Conservation (phyloP, 2,329 filamentous ascomycete genomes). For the Davidsoniella eucalypti region DNA sequence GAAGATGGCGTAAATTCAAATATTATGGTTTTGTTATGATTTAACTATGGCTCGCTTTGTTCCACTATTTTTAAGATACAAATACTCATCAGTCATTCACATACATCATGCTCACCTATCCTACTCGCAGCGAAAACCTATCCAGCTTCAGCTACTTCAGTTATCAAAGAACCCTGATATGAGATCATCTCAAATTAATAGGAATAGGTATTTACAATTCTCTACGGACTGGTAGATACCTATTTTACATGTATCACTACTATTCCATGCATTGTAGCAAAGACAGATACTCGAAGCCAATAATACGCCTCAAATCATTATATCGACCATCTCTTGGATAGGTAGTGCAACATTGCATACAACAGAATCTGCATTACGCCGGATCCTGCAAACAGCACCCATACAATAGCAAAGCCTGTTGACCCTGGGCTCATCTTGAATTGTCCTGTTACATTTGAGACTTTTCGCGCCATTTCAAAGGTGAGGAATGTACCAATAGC, state of each 20-base stretch:
- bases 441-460: background rate
- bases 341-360: background rate
- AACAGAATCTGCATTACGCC: slow-evolving; percentile 1
- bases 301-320: background rate
- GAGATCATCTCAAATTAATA: too few relatives aligned
- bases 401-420: slow-evolving; percentile 2
- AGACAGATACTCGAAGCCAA: background rate
- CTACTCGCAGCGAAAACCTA: too few relatives aligned
- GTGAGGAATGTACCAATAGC: slow-evolving; percentile 1
- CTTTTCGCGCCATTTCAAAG: background rate
- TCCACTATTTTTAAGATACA: background rate
- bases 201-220: too few relatives aligned
- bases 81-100: slow-evolving; percentile 1
- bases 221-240: too few relatives aligned
- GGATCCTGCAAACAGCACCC: background rate
- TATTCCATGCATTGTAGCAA: background rate
- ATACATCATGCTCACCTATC: background rate
- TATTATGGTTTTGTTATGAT: slow-evolving; percentile 8
- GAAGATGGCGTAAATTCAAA: slow-evolving; percentile 34
- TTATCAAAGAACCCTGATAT: too few relatives aligned
- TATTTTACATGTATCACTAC: too few relatives aligned
- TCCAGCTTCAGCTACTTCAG: too few relatives aligned
- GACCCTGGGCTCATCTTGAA: background rate
- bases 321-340: background rate
- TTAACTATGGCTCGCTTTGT: background rate